Percentiles rank a stretch among this genome's conserved stretches.
phyloP scores from a whole-genome alignment of 2,329 filamentous ascomycete genomes.

The Penicillium sp. region DNA sequence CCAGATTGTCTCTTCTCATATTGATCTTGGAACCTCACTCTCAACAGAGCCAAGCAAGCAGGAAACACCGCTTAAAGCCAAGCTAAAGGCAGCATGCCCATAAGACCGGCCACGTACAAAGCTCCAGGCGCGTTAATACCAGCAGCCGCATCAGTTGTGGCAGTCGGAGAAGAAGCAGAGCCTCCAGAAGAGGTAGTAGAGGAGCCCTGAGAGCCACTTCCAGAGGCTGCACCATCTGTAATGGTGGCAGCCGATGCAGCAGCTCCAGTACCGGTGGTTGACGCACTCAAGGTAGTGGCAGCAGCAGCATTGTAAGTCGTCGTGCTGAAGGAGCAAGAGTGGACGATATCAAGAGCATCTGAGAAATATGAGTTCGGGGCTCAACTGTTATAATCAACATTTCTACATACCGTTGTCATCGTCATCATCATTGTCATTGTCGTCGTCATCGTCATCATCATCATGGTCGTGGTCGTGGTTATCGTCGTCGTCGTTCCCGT shows the following conservation, averaged over 20 bases:
- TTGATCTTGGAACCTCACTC: neutral
- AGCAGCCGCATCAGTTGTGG: slow-evolving; percentile 17
- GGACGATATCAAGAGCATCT: slow-evolving; percentile 35
- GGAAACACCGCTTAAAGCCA: slow-evolving; percentile 19
- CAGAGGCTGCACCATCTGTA: slow-evolving; percentile 1
- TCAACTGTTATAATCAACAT: neutral
- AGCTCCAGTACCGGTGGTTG: neutral
- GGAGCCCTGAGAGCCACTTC: neutral
- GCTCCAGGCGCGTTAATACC: slow-evolving; percentile 13
- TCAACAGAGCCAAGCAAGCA: neutral
- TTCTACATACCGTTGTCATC: slow-evolving; percentile 29
- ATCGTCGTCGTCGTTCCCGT: slow-evolving; percentile 16
- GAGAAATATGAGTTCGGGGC: slow-evolving; percentile 3
- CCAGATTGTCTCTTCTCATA: neutral
- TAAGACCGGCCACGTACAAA: slow-evolving; percentile 21
- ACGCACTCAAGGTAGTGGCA: slow-evolving; percentile 18
- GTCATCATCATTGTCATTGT: slow-evolving; percentile 11
- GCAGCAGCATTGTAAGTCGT: slow-evolving; percentile 28
- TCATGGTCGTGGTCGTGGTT: slow-evolving; percentile 13
- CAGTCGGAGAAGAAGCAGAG: slow-evolving; percentile 5
- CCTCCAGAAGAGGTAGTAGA: neutral
- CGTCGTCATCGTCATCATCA: slow-evolving; percentile 2
- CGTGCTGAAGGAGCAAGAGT: slow-evolving; percentile 27
- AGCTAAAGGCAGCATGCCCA: slow-evolving; percentile 26
- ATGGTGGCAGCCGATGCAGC: neutral